Evolutionary conservation across 2,329 filamentous ascomycete genomes (phyloP), one percentile per base, ranked within the genome.

Genomic region (Myotisia sp.): DNA sequence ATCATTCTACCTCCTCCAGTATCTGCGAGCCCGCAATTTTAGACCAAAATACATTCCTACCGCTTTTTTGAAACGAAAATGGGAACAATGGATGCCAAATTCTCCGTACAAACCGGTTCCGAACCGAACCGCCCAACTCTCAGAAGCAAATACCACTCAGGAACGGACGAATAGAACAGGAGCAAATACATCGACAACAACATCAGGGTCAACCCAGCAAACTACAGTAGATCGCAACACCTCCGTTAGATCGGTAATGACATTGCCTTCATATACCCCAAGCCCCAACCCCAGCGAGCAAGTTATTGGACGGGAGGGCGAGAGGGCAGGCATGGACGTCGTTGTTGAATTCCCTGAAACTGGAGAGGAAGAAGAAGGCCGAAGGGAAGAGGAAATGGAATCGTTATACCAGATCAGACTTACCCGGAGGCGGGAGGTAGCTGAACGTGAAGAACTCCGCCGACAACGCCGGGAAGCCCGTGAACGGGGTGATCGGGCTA

Each of bases 191-290:
- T 13, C 9, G 14, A 12, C 23, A 29, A 8, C 27, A 29, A 13
- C 27, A 14, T 24, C 28, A 19, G 14, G 19, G 13, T 28, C 28
- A 14, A 20, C 18, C 6, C 21, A 26, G 12, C 24, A 34, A 23
- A 22, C 14, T n/a, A 12, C 34, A 3, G 73, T 93, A 8, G 81
- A 87, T 51, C 73, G 87, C 20, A 79, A 87, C 47, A 85, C 82
- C 1, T 92, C 83, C 6, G 68, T 95, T 29, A 77, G 87, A 36
- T 92, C 84, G n/a, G 76, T 95, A 37, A 90, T 94, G 70, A 95
- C 90, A 0, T 62, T 98, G 2, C 90, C 90, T 0, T 71, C 81
- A 0, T 98, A 98, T 55, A 77, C 79, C 2, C 70, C 68, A 10
- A 74, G 73, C 18, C 74, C 84, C 0, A 68, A 73, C 32, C 76